These are phyloP conservation scores for Eucalyptus tenuipes DNA, from an alignment of 345 rosid species.

Conservation along the genomic window DNA sequence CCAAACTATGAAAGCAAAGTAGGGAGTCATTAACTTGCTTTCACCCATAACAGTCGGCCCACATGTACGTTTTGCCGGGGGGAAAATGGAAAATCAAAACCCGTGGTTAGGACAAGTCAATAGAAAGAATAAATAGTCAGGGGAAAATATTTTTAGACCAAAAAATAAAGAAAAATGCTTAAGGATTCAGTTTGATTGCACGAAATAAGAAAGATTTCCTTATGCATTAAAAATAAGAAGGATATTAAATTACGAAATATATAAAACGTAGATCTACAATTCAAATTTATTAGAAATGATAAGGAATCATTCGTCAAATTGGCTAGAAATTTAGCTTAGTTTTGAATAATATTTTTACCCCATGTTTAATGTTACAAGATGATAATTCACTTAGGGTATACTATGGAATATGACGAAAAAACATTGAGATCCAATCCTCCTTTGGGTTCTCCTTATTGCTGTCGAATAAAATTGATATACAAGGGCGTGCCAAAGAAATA, in stretches of 20 bases:
- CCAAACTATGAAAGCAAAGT: background rate
- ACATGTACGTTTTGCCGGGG: accelerated
- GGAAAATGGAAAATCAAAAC: background rate
- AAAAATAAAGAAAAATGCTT: background rate
- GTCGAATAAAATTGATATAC: too few relatives aligned
- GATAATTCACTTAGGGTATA: too few relatives aligned
- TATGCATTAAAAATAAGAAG: background rate
- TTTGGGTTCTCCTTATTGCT: too few relatives aligned
- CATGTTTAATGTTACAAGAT: too few relatives aligned
- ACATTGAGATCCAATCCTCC: too few relatives aligned
- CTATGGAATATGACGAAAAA: too few relatives aligned
- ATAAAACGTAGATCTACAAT: background rate
- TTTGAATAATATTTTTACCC: too few relatives aligned
- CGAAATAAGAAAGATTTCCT: background rate
- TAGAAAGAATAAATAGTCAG: background rate
- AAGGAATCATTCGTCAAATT: background rate
- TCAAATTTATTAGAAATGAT: too few relatives aligned
- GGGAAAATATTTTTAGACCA: background rate
- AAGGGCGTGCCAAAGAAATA: too few relatives aligned
- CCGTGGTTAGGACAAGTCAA: background rate
- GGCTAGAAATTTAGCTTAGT: too few relatives aligned
- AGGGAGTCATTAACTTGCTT: background rate
- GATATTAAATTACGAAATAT: background rate
- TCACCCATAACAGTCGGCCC: background rate
- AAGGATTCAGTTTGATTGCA: background rate